Conservation (phyloP, 73 alveolate species). For the Paramecium biaurelia region DNA sequence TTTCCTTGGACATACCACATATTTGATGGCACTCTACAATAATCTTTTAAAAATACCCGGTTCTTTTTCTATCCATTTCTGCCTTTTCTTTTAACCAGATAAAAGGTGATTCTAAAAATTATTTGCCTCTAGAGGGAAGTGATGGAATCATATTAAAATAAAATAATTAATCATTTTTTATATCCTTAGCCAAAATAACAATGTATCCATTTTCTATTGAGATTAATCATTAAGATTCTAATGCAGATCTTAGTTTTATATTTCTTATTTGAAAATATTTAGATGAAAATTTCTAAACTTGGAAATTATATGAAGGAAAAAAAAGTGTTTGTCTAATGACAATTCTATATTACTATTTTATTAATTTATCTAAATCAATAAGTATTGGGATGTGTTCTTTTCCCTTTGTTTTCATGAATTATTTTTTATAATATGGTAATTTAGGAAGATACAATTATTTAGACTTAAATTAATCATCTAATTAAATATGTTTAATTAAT, state of each 20-base stretch:
- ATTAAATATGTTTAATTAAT: too few species aligned
- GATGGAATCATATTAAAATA: neutral
- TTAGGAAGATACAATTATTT: neutral
- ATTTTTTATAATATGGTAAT: too few species aligned
- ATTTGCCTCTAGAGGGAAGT: neutral
- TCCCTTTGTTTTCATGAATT: neutral
- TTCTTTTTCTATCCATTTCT: neutral
- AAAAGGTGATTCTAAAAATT: neutral
- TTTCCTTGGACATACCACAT: neutral
- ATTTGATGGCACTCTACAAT: neutral
- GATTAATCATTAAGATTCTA: neutral
- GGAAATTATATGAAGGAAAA: too few species aligned
- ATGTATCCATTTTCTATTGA: conserved; percentile 2
- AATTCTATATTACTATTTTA: too few species aligned
- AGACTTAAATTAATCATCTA: neutral
- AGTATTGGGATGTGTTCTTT: too few species aligned
- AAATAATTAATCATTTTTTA: neutral
- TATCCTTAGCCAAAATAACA: conserved; percentile 22
- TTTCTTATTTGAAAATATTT: too few species aligned
- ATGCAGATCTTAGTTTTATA: neutral
- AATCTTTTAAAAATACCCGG: neutral
- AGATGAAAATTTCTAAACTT: too few species aligned
- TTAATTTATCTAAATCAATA: neutral
- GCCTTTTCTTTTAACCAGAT: neutral
- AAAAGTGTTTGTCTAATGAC: too few species aligned